These are phyloP conservation scores for Cordyceps tenuipes DNA, from an alignment of 2,329 filamentous ascomycete genomes.

Conservation along the genomic window DNA sequence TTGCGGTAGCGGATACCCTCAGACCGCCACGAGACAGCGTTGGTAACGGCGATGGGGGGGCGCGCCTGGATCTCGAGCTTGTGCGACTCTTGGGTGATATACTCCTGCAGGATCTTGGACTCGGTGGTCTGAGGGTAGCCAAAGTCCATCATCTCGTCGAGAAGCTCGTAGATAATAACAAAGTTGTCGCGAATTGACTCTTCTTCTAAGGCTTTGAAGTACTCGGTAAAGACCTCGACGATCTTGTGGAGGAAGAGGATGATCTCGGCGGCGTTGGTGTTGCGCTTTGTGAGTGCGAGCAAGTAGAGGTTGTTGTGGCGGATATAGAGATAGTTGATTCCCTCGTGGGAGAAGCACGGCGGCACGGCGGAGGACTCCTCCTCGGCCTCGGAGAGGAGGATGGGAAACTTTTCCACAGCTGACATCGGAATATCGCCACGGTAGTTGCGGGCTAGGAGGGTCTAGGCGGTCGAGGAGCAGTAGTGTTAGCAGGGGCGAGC, in stretches of 20 bases:
- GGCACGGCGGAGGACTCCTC: conserved; percentile 97
- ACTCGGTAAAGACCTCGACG: conserved; percentile 98
- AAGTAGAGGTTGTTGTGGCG: conserved; percentile 98
- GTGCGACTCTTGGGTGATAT: conserved; percentile 98
- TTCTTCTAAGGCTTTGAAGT: conserved; percentile 98
- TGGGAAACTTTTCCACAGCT: conserved; percentile 93
- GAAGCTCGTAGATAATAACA: conserved; percentile 95
- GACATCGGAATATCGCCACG: conserved; percentile 98
- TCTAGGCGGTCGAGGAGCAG: conserved; percentile 44
- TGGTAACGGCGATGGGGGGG: conserved; percentile 94
- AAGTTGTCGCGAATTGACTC: conserved; percentile 99
- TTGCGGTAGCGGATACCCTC: conserved; percentile 98
- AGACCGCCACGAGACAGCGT: conserved; percentile 94
- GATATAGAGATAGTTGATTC: conserved; percentile 99
- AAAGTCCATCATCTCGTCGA: conserved; percentile 99
- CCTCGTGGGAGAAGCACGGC: conserved; percentile 96
- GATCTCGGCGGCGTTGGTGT: conserved; percentile 97
- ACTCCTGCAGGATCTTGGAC: conserved; percentile 96
- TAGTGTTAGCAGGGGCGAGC: conserved; percentile 13
- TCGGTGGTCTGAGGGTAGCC: conserved; percentile 98
- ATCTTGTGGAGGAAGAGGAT: conserved; percentile 96
- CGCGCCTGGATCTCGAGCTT: conserved; percentile 95
- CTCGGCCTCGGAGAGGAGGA: conserved; percentile 94
- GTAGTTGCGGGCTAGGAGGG: conserved; percentile 96
- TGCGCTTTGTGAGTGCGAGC: conserved; percentile 93